Evolutionary conservation across 2,329 filamentous ascomycete genomes (phyloP), one percentile per base, ranked within the genome.

Genomic region (Penicillium brasilianum): DNA sequence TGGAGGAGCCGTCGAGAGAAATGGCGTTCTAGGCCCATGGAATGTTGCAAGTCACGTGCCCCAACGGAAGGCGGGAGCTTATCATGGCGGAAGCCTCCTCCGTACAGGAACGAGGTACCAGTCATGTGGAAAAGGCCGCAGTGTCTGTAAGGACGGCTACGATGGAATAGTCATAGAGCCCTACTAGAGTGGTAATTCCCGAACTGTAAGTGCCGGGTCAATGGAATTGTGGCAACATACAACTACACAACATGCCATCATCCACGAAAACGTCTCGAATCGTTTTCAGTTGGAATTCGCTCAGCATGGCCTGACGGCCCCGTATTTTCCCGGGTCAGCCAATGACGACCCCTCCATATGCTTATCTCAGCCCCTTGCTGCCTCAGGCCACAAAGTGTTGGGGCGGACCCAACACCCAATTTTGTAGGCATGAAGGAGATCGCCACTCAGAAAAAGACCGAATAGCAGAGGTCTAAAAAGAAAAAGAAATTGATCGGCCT

Each of bases 321-420:
- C 51, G 36, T 54, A 13, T 54, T 18, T 16, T 16, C 22, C 51
- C 51, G 51, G 25, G 1, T 6, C 16, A 41, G 51, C 51, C 51
- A 54, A 54, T 44, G 30, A 16, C 7, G 10, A 7, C 0, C 14
- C 9, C 1, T n/a, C 0, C 9, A 11, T 1, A 3, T 18, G 36
- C 37, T 39, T 39, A 54, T 32, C 11, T 50, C n/a, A 41, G 37
- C 51, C 18, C 0, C 11, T 30, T 20, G 41, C 9, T 14, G 51
- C 51, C 65, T 66, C 44, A 68, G 64, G 66, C 59, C 58, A 55
- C 60, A 73, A 74, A 74, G 66, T 60, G 72, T 74, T 74, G 72
- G 72, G 66, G 65, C 63, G 70, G 69, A 74, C 70, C 71, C 72
- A 74, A 74, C 69, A 61, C 46, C 43, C 57, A 48, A 36, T 28